Conservation (phyloP, 768 basidiomycete genomes). For the Hirschioporus abietinus region DNA sequence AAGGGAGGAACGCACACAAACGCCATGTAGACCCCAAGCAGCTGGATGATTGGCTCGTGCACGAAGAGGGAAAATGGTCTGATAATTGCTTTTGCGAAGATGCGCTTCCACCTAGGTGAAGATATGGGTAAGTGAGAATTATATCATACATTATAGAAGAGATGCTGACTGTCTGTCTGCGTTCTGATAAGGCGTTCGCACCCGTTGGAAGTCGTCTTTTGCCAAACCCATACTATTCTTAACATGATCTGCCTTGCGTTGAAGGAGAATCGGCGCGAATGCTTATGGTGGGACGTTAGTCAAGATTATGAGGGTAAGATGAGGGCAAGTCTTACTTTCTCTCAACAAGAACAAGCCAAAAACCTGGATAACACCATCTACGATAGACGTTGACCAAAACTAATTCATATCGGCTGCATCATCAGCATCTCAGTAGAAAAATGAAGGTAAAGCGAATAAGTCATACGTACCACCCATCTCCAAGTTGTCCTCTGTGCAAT, state of each 20-base stretch:
- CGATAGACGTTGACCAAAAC: slow-evolving; percentile 19
- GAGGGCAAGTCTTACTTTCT: slow-evolving; percentile 8
- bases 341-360: slow-evolving; percentile 12
- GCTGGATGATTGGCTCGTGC: slow-evolving; percentile 23
- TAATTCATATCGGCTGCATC: neutral
- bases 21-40: slow-evolving; percentile 19
- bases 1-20: slow-evolving; percentile 19
- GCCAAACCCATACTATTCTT: slow-evolving; percentile 41
- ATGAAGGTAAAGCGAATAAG: neutral
- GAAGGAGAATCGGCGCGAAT: slow-evolving; percentile 4
- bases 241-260: slow-evolving; percentile 38
- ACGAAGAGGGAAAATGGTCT: slow-evolving; percentile 28
- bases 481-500: slow-evolving; percentile 10
- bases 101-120: slow-evolving; percentile 9
- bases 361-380: slow-evolving; percentile 16
- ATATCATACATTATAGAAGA: neutral
- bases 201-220: slow-evolving; percentile 27
- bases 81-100: slow-evolving; percentile 26
- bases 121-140: neutral
- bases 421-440: no score
- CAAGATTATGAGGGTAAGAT: neutral
- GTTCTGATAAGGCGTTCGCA: slow-evolving; percentile 3
- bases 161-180: neutral
- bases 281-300: neutral
- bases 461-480: slow-evolving; percentile 14